Conservation (phyloP, 768 basidiomycete genomes). For the Cantharellus cinnabarinus region DNA sequence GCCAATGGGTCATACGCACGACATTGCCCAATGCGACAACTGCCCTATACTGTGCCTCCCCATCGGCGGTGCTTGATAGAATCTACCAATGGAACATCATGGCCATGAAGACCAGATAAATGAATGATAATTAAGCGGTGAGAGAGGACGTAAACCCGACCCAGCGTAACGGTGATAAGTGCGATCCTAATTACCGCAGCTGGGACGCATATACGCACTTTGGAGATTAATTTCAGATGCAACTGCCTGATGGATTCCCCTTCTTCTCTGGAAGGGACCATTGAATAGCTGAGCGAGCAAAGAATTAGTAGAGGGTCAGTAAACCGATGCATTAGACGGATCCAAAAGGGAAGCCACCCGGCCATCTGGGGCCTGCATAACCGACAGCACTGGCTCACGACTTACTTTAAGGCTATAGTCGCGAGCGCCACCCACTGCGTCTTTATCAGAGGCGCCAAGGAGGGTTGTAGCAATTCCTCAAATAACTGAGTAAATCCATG, state of each 20-base stretch:
- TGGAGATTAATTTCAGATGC: background rate
- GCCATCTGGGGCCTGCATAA: no score
- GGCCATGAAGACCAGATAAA: slow-evolving; percentile 1
- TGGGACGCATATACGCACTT: background rate
- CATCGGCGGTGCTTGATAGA: slow-evolving; percentile 8
- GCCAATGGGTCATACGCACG: slow-evolving; percentile 8
- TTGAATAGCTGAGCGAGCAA: background rate
- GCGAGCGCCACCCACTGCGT: slow-evolving; percentile 55
- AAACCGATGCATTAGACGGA: background rate
- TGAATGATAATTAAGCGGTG: slow-evolving; percentile 3
- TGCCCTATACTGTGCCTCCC: slow-evolving; percentile 16
- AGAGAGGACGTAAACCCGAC: background rate
- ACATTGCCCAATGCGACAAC: slow-evolving; percentile 18
- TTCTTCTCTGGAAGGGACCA: background rate
- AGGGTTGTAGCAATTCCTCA: slow-evolving; percentile 27
- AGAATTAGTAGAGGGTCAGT: background rate
- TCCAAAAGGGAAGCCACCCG: background rate
- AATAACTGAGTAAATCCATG: slow-evolving; percentile 27
- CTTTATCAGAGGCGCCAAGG: slow-evolving; percentile 40
- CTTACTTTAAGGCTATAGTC: slow-evolving; percentile 78
- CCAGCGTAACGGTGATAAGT: slow-evolving; percentile 2
- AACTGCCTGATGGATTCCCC: background rate
- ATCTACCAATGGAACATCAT: no score
- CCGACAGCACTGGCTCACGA: slow-evolving; percentile 4
- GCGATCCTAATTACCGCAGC: slow-evolving; percentile 13